A percentile compares a stretch with the other conserved stretches of the same genome.
These are phyloP conservation scores for Raphanus hybrid DNA, from an alignment of 441 rosid genomes.

Conservation along the genomic window DNA sequence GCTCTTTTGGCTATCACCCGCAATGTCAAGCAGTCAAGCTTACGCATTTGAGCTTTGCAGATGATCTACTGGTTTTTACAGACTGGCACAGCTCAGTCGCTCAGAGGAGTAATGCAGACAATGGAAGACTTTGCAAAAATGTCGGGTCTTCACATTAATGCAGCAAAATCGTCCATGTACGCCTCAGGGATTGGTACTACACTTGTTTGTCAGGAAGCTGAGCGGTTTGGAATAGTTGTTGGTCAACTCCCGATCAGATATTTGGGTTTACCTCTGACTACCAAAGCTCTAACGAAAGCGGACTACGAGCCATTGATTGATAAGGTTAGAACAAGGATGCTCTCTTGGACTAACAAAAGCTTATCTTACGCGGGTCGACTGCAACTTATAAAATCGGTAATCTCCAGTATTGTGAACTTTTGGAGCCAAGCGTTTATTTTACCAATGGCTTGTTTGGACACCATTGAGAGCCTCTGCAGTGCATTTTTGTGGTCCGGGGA, in stretches of 20 bases:
- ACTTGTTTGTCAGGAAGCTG: neutral
- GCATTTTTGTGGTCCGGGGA: neutral
- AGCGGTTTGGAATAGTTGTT: neutral
- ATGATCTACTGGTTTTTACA: no score
- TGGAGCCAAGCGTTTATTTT: neutral
- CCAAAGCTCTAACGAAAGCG: neutral
- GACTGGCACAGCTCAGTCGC: no score
- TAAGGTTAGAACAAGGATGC: neutral
- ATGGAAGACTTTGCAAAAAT: no score
- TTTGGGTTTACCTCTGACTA: neutral
- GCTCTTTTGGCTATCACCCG: no score
- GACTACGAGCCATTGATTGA: neutral
- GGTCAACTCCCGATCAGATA: neutral
- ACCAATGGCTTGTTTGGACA: neutral
- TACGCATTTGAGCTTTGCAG: no score
- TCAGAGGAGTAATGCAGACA: no score
- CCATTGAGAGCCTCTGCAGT: neutral
- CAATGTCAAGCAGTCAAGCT: no score
- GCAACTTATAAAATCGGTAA: neutral
- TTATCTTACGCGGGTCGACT: neutral
- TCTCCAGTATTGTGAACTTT: neutral
- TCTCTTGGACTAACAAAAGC: neutral
- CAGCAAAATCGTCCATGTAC: no score
- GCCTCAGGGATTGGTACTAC: no score
- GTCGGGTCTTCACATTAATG: no score